Conservation (phyloP, 1,139 yeast species). For the Nadsonia commutata region DNA sequence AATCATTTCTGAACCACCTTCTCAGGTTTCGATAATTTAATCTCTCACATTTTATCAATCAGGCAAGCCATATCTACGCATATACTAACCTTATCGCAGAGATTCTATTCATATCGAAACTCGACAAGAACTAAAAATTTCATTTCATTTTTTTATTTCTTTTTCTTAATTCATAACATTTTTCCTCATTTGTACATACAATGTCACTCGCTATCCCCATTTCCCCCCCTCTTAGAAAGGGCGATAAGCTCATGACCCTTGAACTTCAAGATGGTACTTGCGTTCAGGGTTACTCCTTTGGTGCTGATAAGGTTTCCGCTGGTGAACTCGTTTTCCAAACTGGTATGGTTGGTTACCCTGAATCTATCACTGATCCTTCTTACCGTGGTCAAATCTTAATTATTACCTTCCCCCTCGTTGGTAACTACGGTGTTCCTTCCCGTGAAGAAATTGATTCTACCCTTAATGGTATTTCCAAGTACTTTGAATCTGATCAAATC, state of each 20-base stretch:
- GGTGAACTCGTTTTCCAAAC: constrained; percentile 99
- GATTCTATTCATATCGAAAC: too few species aligned
- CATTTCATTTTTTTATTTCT: neutral
- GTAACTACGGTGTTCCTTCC: constrained; percentile 98
- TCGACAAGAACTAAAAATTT: neutral
- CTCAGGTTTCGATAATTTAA: too few species aligned
- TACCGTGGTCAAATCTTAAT: constrained; percentile 96
- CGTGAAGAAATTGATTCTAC: constrained; percentile 61
- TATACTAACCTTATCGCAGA: too few species aligned
- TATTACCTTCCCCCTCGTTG: constrained; percentile 91
- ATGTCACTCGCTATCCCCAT: constrained; percentile 37
- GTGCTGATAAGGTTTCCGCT: constrained; percentile 78
- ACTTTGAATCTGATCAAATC: constrained; percentile 81
- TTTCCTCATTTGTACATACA: neutral
- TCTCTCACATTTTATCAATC: too few species aligned
- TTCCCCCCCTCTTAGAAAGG: constrained; percentile 74
- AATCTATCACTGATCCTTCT: constrained; percentile 95
- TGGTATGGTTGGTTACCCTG: constrained; percentile 99
- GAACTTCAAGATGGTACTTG: constrained; percentile 85
- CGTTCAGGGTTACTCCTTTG: constrained; percentile 94
- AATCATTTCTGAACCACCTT: too few species aligned
- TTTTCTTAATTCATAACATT: too few species aligned
- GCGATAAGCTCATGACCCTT: constrained; percentile 72
- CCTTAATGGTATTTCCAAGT: constrained; percentile 66
- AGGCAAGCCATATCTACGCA: too few species aligned